phyloP scores from a whole-genome alignment of 1,284 basidiomycete genomes.

The Microbotryomycetes sp. region DNA sequence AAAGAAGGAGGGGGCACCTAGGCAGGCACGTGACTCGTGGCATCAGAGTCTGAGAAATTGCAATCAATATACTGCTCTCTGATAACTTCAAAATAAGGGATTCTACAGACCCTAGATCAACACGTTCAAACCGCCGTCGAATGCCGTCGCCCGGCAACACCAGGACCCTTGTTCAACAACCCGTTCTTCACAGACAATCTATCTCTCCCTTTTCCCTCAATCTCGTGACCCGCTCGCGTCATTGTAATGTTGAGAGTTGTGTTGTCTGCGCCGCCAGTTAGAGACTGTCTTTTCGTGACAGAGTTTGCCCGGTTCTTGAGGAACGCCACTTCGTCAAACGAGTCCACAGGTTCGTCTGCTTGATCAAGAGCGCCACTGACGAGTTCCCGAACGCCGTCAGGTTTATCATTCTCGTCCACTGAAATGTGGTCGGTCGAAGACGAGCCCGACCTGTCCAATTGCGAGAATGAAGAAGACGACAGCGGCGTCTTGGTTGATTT shows the following conservation, averaged over 20 bases:
- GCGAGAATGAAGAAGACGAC: background rate
- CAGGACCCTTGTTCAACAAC: background rate
- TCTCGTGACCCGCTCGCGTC: background rate
- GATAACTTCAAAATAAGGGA: too few relatives aligned
- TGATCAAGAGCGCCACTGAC: background rate
- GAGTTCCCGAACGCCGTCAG: background rate
- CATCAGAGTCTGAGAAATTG: too few relatives aligned
- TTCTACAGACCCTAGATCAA: too few relatives aligned
- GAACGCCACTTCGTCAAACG: background rate
- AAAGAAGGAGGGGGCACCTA: too few relatives aligned
- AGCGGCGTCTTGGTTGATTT: background rate
- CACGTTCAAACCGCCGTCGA: constrained; percentile 4
- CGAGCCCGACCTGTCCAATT: background rate
- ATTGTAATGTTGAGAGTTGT: too few relatives aligned
- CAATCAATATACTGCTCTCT: too few relatives aligned
- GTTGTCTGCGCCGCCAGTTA: too few relatives aligned
- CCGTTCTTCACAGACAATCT: background rate
- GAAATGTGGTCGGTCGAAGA: background rate
- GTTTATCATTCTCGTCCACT: background rate
- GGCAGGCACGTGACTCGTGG: too few relatives aligned
- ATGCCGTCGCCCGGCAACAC: constrained; percentile 1
- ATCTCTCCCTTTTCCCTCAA: constrained; percentile 5
- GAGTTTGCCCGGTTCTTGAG: background rate
- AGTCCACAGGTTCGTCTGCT: background rate
- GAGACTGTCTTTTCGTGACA: too few relatives aligned